Percentiles rank a stretch among this genome's conserved stretches.
phyloP scores from a whole-genome alignment of 768 basidiomycete genomes.

The Tephrocybe sp. region DNA sequence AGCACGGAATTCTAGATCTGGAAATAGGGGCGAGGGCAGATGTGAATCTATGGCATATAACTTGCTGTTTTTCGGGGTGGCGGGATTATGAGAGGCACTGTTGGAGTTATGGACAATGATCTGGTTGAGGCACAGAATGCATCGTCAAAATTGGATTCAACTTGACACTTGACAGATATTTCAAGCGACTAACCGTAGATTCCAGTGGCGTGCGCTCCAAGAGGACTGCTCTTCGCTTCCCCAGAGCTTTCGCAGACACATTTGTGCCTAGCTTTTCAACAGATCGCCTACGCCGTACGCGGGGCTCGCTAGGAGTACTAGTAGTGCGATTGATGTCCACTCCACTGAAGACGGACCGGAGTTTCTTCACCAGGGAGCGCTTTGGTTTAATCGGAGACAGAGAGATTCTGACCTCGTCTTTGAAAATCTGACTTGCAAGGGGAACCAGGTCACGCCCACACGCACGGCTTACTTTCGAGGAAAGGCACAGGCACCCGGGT shows the following conservation, averaged over 20 bases:
- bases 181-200: neutral
- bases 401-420: constrained; percentile 14
- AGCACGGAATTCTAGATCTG: neutral
- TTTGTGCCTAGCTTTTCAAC: constrained; percentile 2
- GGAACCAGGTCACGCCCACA: constrained; percentile 11
- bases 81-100: neutral
- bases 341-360: constrained; percentile 9
- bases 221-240: constrained; percentile 24
- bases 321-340: constrained; percentile 15
- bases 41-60: neutral
- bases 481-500: neutral
- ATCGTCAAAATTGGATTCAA: too few species aligned
- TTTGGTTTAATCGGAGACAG: constrained; percentile 9
- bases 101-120: neutral
- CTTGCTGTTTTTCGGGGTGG: neutral
- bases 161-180: neutral
- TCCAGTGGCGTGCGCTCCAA: constrained; percentile 5
- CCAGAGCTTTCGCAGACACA: constrained; percentile 18
- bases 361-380: constrained; percentile 6
- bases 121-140: neutral
- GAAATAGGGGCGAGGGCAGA: constrained; percentile 1
- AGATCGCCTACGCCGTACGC: neutral
- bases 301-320: too few species aligned
- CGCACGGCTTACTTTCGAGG: neutral
- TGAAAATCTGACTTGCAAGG: constrained; percentile 20